These are phyloP conservation scores for Deinandra increscens DNA, from an alignment of 129 eudicot species.

Conservation along the genomic window DNA sequence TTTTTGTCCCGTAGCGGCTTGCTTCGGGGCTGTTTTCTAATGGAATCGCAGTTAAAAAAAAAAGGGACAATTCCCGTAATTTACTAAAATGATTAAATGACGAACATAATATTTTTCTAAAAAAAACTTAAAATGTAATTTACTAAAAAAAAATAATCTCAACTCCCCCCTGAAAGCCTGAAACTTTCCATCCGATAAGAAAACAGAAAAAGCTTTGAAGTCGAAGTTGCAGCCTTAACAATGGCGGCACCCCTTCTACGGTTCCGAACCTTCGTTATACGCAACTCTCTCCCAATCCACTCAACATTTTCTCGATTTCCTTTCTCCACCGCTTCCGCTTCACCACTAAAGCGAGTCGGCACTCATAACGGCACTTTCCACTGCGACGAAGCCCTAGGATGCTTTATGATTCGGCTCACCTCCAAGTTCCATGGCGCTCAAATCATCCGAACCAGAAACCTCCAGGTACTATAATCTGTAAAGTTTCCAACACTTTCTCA, in stretches of 20 bases:
- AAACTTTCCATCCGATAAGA: too few species aligned
- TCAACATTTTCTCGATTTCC: conserved; percentile 23
- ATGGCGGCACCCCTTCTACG: conserved; percentile 32
- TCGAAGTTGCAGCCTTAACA: conserved; percentile 4
- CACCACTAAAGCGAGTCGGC: conserved; percentile 62
- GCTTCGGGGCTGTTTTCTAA: too few species aligned
- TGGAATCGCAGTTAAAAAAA: too few species aligned
- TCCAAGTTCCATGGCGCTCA: conserved; percentile 52
- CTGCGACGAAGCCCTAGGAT: conserved; percentile 98
- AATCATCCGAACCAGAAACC: conserved; percentile 78
- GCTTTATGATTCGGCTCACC: conserved; percentile 79
- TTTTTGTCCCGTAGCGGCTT: too few species aligned
- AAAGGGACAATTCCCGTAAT: too few species aligned
- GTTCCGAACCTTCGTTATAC: background rate
- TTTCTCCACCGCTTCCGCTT: conserved; percentile 31
- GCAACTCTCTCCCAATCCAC: conserved; percentile 27
- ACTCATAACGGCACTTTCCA: conserved; percentile 96
- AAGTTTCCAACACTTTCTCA: background rate
- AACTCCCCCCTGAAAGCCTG: too few species aligned
- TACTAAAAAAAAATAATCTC: too few species aligned
- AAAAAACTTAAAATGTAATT: too few species aligned
- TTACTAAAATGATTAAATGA: too few species aligned
- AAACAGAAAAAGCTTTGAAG: too few species aligned
- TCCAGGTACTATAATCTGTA: conserved; percentile 37
- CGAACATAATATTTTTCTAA: too few species aligned